Conservation (phyloP, 2,329 filamentous ascomycete genomes). For the Geosmithia morbida region DNA sequence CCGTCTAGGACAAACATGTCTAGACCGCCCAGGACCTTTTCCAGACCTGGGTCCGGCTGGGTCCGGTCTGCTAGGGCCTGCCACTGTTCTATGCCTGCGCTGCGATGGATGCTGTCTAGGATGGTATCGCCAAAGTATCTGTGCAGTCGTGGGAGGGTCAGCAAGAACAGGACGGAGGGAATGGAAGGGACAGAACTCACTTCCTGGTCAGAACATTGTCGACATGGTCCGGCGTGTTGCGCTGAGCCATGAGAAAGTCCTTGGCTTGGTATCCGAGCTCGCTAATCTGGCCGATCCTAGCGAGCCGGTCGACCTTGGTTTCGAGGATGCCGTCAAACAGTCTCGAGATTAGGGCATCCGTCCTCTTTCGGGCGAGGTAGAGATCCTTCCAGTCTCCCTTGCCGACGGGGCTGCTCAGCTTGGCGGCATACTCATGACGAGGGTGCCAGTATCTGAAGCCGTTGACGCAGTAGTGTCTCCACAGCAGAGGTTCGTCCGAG, state of each 20-base stretch:
- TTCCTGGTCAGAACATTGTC: slow-evolving; percentile 68
- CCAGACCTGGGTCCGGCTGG: slow-evolving; percentile 47
- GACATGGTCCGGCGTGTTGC: slow-evolving; percentile 37
- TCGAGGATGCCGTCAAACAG: slow-evolving; percentile 55
- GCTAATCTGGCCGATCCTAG: slow-evolving; percentile 57
- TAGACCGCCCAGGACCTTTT: slow-evolving; percentile 51
- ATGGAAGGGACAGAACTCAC: slow-evolving; percentile 14
- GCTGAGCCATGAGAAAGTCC: slow-evolving; percentile 61
- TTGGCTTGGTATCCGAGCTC: slow-evolving; percentile 75
- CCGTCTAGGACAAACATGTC: slow-evolving; percentile 79
- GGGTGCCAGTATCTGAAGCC: slow-evolving; percentile 65
- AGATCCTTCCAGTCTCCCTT: slow-evolving; percentile 61
- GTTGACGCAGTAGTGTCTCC: slow-evolving; percentile 59
- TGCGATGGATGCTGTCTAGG: slow-evolving; percentile 68
- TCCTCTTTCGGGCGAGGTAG: slow-evolving; percentile 39
- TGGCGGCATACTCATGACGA: slow-evolving; percentile 43
- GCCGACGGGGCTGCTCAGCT: slow-evolving; percentile 35
- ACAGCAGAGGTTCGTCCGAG: slow-evolving; percentile 59
- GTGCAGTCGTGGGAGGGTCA: slow-evolving; percentile 1
- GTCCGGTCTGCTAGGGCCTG: slow-evolving; percentile 18
- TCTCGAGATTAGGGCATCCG: slow-evolving; percentile 34
- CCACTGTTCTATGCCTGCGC: slow-evolving; percentile 70
- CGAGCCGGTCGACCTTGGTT: slow-evolving; percentile 55
- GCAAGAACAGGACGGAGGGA: neutral
- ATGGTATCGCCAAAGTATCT: slow-evolving; percentile 65